Base-by-base conservation (phyloP, 78 protist species). In the Dictyostelium firmibasis region DNA sequence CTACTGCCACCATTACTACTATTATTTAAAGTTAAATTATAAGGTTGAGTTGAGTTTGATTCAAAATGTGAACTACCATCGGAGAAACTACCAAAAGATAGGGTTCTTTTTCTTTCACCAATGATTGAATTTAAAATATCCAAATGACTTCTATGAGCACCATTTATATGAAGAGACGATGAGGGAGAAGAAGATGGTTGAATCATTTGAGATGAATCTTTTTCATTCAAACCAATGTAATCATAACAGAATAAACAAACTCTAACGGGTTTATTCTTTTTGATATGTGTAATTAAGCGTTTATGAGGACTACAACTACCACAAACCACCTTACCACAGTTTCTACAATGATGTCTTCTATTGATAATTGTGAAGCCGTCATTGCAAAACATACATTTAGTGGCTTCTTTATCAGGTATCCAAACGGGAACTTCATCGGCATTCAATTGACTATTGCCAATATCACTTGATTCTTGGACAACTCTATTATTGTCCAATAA, bases 241-340 rank as follows among this genome's bases (percentile, higher is more conserved):
- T 89, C 94, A 50, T 44, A 89, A 50, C 94, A 89, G 81, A 81
- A 89, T 23, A 89, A 50, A 81, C 94, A 89, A 16, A 89, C 94
- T 69, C 94, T 60, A 11, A 81, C 88, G 27, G 94, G 94, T 47
- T 78, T 81, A 53, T 35, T 53, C 60, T 89, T 89, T 31, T 89
- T 89, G 3, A 81, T 75, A 50, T 89, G 79, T 1, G 64, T 44
- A 1, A 81, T 50, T 20, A 89, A 50, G 14, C 75, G 72, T 35
- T 89, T 89, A 33, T 47, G 67, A 23, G 69, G 78, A 77, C 96
- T 93, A 57, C 96, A 93, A 5, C 62, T 23, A 20, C 96, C 96
- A 64, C 96, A 93, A 13, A 93, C 92, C 2, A 93, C 96, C n/a
- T 86, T 93, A 41, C 96, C 96, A 86, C 96, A 93, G 41, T 93